Evolutionary conservation across 176 grass and related monocot species (phyloP).

Genomic region (Typha latifolia): DNA sequence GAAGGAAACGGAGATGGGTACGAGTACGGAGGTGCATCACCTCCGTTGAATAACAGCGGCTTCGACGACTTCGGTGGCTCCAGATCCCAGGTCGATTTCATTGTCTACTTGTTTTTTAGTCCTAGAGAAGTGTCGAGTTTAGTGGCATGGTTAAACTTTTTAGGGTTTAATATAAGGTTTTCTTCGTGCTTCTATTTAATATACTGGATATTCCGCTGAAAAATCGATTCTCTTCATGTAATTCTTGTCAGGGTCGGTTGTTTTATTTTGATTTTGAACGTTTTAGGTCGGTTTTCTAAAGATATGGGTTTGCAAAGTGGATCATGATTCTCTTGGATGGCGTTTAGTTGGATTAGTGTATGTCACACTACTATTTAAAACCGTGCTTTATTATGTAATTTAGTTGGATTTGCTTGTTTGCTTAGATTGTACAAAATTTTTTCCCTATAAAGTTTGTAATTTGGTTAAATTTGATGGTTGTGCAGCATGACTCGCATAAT

Average conservation of each 20-base stretch:
- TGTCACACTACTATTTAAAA: no score
- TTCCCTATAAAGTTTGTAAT: background rate
- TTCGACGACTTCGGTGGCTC: constrained; percentile 46
- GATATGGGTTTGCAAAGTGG: no score
- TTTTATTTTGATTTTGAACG: no score
- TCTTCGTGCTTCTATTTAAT: background rate
- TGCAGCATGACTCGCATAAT: constrained; percentile 31
- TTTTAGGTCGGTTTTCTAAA: no score
- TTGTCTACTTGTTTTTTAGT: background rate
- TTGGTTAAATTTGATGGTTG: background rate
- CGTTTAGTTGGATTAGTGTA: no score
- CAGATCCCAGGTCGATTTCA: constrained; percentile 32
- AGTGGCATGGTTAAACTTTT: no score
- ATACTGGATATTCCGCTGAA: no score
- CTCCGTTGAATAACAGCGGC: constrained; percentile 33
- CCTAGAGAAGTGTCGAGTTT: no score
- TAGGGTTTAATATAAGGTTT: background rate
- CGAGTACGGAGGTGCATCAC: constrained; percentile 33
- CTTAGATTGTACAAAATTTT: background rate
- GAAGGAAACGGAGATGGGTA: constrained; percentile 44
- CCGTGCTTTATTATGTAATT: no score
- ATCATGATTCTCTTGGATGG: no score
- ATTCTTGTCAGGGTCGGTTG: no score
- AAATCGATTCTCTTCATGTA: no score
- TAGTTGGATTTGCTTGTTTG: background rate